Evolutionary conservation across 2,329 filamentous ascomycete genomes (phyloP).

Genomic region (Stagonosporopsis vannaccii): DNA sequence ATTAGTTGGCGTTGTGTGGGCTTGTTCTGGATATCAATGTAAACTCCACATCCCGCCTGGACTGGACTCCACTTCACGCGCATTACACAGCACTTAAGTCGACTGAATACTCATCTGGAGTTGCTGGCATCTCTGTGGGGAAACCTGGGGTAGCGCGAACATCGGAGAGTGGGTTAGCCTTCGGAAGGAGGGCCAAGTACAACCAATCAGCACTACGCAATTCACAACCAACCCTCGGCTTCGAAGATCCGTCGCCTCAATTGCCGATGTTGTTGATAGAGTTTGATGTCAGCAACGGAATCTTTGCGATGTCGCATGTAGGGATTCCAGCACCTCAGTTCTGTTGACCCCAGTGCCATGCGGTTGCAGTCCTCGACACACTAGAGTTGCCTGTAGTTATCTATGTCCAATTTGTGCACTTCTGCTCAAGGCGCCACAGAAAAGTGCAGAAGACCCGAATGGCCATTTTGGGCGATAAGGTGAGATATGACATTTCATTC

Average conservation of each 20-base stretch:
- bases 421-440: background rate
- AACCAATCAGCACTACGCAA: background rate
- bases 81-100: background rate
- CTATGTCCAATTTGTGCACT: no score
- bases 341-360: background rate
- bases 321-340: background rate
- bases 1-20: background rate
- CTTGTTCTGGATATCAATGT: background rate
- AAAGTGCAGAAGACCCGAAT: background rate
- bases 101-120: background rate
- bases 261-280: background rate
- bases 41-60: slow-evolving; percentile 8
- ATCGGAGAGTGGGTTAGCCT: slow-evolving; percentile 17
- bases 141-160: background rate
- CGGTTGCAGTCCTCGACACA: background rate
- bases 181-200: slow-evolving; percentile 17
- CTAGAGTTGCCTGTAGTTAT: no score
- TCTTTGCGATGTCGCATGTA: background rate
- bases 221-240: background rate
- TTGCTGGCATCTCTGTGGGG: slow-evolving; percentile 2
- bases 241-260: background rate
- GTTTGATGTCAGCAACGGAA: background rate
- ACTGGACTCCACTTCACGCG: background rate
- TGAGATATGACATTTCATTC: background rate
- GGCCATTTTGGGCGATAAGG: background rate